phyloP scores from a whole-genome alignment of 2,329 filamentous ascomycete genomes.

The Tothia fuscella region DNA sequence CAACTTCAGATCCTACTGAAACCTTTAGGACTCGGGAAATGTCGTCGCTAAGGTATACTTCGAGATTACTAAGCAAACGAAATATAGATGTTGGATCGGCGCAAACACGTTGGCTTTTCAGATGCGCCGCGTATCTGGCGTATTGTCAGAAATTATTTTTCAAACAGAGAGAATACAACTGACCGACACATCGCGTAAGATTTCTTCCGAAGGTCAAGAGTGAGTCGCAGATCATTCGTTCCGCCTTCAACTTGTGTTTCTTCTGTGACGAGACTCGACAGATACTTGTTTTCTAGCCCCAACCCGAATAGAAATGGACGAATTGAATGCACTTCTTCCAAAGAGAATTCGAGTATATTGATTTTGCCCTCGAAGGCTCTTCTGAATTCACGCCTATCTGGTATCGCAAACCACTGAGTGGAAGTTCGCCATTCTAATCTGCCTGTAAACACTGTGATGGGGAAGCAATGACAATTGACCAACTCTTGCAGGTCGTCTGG shows the following conservation, averaged over 20 bases:
- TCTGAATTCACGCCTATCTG: slow-evolving; percentile 9
- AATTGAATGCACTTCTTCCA: slow-evolving; percentile 10
- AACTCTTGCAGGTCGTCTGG: slow-evolving; percentile 2
- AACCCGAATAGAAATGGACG: slow-evolving; percentile 6
- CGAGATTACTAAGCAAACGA: not conserved
- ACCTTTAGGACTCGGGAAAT: slow-evolving; percentile 8
- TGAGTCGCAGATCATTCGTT: not conserved
- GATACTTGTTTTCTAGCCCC: slow-evolving; percentile 5
- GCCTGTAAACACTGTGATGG: not conserved
- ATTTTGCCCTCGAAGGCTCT: slow-evolving; percentile 4
- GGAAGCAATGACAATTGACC: not conserved
- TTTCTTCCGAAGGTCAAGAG: slow-evolving; percentile 8
- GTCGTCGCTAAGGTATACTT: slow-evolving; percentile 9
- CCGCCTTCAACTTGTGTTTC: slow-evolving; percentile 7
- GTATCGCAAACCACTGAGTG: slow-evolving; percentile 7
- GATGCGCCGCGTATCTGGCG: slow-evolving; percentile 11
- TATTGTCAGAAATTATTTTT: not conserved
- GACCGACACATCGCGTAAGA: slow-evolving; percentile 12
- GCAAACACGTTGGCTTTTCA: slow-evolving; percentile 1
- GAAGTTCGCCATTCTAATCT: slow-evolving; percentile 1
- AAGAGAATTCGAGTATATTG: slow-evolving; percentile 6
- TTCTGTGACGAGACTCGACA: slow-evolving; percentile 9
- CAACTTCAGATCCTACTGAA: not conserved
- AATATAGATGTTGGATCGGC: not conserved
- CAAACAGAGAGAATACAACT: slow-evolving; percentile 1